These are phyloP conservation scores for Atalantia buxifolia DNA, from an alignment of 345 rosid genomes.

Conservation along the genomic window DNA sequence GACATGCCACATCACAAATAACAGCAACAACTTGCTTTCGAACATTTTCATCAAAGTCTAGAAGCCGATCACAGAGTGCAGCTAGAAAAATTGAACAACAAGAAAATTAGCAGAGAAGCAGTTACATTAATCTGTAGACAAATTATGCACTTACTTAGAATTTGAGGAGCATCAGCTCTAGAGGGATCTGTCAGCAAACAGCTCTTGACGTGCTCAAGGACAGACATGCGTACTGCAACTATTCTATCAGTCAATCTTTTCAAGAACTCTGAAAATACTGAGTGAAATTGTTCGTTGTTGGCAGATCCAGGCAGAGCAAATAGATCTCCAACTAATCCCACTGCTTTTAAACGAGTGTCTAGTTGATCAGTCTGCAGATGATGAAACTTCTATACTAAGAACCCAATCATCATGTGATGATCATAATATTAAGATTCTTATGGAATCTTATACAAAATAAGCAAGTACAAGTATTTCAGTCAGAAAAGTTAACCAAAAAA, in stretches of 20 bases:
- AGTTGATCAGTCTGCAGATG: constrained; percentile 78
- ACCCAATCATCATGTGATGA: not conserved
- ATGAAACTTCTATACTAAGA: constrained; percentile 25
- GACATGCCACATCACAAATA: constrained; percentile 76
- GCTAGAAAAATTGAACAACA: constrained; percentile 43
- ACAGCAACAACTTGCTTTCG: constrained; percentile 94
- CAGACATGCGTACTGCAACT: constrained; percentile 77
- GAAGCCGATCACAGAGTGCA: constrained; percentile 91
- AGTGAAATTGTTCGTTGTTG: constrained; percentile 68
- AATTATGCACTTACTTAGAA: constrained; percentile 53
- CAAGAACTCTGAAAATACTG: constrained; percentile 84
- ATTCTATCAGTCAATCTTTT: constrained; percentile 94
- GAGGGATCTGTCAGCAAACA: constrained; percentile 72
- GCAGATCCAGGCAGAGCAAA: constrained; percentile 70
- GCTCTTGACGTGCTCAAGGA: constrained; percentile 81
- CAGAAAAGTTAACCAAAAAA: constrained; percentile 8
- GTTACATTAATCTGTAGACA: constrained; percentile 15
- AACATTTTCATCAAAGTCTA: constrained; percentile 96
- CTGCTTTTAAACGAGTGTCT: constrained; percentile 85
- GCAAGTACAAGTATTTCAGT: not conserved
- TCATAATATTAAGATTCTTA: not conserved
- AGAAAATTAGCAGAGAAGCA: constrained; percentile 17
- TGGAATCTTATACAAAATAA: not conserved
- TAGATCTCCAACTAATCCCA: constrained; percentile 80
- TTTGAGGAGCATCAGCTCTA: constrained; percentile 77